These are phyloP conservation scores for Platanthera guangdongensis DNA, from an alignment of 106 monocot genomes.

Conservation along the genomic window DNA sequence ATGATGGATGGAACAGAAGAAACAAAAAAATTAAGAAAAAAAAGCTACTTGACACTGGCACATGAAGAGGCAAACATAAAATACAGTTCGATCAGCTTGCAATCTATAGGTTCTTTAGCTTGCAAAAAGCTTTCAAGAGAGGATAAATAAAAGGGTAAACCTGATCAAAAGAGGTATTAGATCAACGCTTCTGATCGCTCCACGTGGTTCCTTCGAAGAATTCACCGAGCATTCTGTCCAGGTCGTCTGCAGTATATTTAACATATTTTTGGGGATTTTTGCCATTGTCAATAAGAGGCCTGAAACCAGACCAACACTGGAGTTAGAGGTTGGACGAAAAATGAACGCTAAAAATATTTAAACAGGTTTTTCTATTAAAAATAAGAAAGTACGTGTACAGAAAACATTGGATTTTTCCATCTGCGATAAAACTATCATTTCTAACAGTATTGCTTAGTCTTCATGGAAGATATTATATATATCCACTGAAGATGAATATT, in stretches of 20 bases:
- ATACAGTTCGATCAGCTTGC: not conserved
- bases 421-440: no score
- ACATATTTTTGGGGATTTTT: conserved; percentile 66
- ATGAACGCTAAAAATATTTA: no score
- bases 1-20: not conserved
- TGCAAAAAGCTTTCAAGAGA: not conserved
- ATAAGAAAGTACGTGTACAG: no score
- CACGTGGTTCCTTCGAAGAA: conserved; percentile 79
- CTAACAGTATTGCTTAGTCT: no score
- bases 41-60: no score
- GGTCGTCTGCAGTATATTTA: conserved; percentile 60
- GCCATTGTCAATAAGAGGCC: conserved; percentile 57
- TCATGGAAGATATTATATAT: no score
- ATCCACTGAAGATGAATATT: no score
- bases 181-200: conserved; percentile 66
- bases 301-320: conserved; percentile 15
- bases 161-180: not conserved
- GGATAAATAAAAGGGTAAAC: not conserved
- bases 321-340: not conserved
- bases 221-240: conserved; percentile 57
- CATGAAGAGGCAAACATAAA: not conserved
- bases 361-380: no score
- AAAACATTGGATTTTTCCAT: no score
- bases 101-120: not conserved
- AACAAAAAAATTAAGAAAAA: not conserved